These are phyloP conservation scores for Trichomonascus vanleenenianus DNA, from an alignment of 805 yeast species.

Conservation along the genomic window DNA sequence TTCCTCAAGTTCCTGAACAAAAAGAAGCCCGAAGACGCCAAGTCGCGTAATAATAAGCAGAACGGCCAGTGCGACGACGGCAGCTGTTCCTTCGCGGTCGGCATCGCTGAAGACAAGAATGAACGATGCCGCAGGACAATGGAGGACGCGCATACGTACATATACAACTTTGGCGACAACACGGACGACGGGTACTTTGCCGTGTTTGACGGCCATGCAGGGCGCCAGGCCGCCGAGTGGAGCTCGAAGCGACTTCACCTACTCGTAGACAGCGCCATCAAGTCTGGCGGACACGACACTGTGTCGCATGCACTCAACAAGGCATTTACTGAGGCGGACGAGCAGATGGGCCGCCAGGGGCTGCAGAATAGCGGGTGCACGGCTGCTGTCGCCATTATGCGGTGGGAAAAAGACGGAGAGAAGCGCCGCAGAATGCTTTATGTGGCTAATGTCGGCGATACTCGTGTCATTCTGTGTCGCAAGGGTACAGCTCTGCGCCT, in stretches of 20 bases:
- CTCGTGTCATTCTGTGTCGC: constrained; percentile 74
- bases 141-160: constrained; percentile 94
- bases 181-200: constrained; percentile 90
- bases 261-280: constrained; percentile 36
- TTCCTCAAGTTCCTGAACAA: too few species aligned
- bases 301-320: constrained; percentile 36
- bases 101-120: constrained; percentile 77
- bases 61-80: background rate
- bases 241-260: constrained; percentile 80
- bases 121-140: constrained; percentile 38
- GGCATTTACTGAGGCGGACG: constrained; percentile 71
- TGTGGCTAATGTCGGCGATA: constrained; percentile 95
- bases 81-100: constrained; percentile 51
- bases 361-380: constrained; percentile 83
- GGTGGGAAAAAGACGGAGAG: constrained; percentile 52
- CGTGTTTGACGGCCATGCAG: constrained; percentile 96
- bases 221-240: constrained; percentile 86
- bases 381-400: constrained; percentile 82
- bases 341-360: constrained; percentile 47
- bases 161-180: constrained; percentile 75
- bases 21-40: too few species aligned
- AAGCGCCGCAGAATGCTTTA: constrained; percentile 51
- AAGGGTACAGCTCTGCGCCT: constrained; percentile 64
- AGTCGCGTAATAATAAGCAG: background rate
- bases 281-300: constrained; percentile 17